Percentiles rank a stretch among this genome's conserved stretches.
Evolutionary conservation across 2,329 filamentous ascomycete genomes (phyloP).

Genomic region (Fusarium piperis): DNA sequence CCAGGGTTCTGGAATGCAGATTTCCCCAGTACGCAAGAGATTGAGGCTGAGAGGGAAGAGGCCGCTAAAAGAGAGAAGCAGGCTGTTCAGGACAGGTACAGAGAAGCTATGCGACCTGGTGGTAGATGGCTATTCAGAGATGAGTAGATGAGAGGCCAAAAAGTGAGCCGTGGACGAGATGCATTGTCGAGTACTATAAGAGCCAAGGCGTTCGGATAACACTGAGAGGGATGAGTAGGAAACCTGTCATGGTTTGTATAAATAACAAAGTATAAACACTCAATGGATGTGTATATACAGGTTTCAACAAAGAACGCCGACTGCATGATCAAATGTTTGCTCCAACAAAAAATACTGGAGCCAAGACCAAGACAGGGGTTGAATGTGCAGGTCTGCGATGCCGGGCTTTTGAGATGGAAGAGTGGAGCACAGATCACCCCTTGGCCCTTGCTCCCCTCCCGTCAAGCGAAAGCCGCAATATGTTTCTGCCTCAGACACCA

Average conservation of each 20-base stretch:
- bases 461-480: background rate
- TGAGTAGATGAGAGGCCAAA: slow-evolving; percentile 59
- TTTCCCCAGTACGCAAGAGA: slow-evolving; percentile 89
- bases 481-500: slow-evolving; percentile 45
- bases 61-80: slow-evolving; percentile 71
- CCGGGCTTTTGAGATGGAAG: slow-evolving; percentile 15
- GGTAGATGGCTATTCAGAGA: slow-evolving; percentile 86
- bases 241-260: background rate
- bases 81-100: slow-evolving; percentile 76
- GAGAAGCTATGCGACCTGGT: slow-evolving; percentile 80
- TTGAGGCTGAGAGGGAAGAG: slow-evolving; percentile 70
- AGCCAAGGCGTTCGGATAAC: background rate
- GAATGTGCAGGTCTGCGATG: slow-evolving; percentile 12
- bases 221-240: background rate
- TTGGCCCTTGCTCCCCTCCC: background rate
- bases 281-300: background rate
- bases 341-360: background rate
- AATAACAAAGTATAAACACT: background rate
- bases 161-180: background rate
- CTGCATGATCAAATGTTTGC: background rate
- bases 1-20: slow-evolving; percentile 92
- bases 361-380: background rate
- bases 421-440: slow-evolving; percentile 21
- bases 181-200: background rate
- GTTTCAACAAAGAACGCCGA: background rate